Evolutionary conservation across 768 basidiomycete genomes (phyloP).

Genomic region (Termitomyces sp.): DNA sequence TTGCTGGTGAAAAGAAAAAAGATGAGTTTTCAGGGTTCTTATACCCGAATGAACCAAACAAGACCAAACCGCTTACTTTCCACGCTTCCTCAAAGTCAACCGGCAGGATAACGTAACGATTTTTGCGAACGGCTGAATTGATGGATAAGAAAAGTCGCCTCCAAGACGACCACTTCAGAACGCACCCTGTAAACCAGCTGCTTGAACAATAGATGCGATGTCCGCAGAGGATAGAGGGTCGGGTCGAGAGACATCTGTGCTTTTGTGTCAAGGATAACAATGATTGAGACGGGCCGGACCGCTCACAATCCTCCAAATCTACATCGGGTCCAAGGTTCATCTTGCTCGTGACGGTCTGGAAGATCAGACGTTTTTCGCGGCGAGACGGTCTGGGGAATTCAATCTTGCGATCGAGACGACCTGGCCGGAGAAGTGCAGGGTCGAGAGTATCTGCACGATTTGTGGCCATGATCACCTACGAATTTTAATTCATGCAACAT

Average conservation of each 20-base stretch:
- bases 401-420: slow-evolving; percentile 96
- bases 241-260: slow-evolving; percentile 88
- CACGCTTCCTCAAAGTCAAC: slow-evolving; percentile 99
- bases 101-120: slow-evolving; percentile 95
- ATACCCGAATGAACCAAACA: slow-evolving; percentile 32
- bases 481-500: background rate
- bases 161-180: background rate
- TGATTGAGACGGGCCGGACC: background rate
- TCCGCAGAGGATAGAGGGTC: slow-evolving; percentile 95
- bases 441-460: slow-evolving; percentile 98
- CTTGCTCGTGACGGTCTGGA: slow-evolving; percentile 95
- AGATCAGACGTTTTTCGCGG: slow-evolving; percentile 93
- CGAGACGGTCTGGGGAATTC: slow-evolving; percentile 95
- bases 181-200: slow-evolving; percentile 91
- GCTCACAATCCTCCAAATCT: slow-evolving; percentile 95
- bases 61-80: slow-evolving; percentile 80
- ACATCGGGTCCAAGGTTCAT: slow-evolving; percentile 99
- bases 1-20: slow-evolving; percentile 57
- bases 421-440: slow-evolving; percentile 94
- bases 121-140: slow-evolving; percentile 87
- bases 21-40: slow-evolving; percentile 19
- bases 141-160: background rate
- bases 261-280: slow-evolving; percentile 3
- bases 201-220: slow-evolving; percentile 93
- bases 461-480: slow-evolving; percentile 98